Evolutionary conservation across 306 rosid genomes (phyloP).

Genomic region (Pyrus pyrifolia): DNA sequence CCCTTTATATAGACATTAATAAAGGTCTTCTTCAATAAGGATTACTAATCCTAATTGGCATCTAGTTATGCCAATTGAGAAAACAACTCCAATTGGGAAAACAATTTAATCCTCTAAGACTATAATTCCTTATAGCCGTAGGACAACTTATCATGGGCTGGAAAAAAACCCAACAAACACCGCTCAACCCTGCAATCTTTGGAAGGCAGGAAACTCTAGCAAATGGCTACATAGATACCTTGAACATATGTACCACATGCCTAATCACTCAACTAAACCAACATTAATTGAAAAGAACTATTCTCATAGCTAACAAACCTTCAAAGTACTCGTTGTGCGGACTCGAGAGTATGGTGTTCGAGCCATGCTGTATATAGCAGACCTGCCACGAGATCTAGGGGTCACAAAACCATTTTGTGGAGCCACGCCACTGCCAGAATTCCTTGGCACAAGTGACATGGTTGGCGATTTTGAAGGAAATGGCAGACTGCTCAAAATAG

Average conservation of each 20-base stretch:
- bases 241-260: neutral
- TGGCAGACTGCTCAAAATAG: conserved; percentile 24
- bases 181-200: neutral
- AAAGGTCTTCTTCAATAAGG: too few species aligned
- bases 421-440: conserved; percentile 35
- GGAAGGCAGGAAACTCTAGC: neutral
- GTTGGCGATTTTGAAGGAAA: conserved; percentile 34
- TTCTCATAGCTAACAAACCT: conserved; percentile 40
- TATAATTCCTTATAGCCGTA: too few species aligned
- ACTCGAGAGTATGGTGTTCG: conserved; percentile 75
- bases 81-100: too few species aligned
- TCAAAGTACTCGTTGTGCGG: conserved; percentile 33
- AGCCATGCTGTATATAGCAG: conserved; percentile 88
- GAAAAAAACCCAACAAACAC: neutral
- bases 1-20: too few species aligned
- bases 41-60: too few species aligned
- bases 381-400: conserved; percentile 73
- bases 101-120: too few species aligned
- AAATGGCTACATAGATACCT: neutral
- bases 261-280: neutral
- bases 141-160: too few species aligned
- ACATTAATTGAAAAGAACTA: neutral
- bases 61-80: too few species aligned
- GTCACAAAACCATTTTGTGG: conserved; percentile 66
- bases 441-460: conserved; percentile 49